Evolutionary conservation across 2,329 filamentous ascomycete species (phyloP), one percentile per base, ranked within the genome.

Genomic region (Colletotrichum viniferum): DNA sequence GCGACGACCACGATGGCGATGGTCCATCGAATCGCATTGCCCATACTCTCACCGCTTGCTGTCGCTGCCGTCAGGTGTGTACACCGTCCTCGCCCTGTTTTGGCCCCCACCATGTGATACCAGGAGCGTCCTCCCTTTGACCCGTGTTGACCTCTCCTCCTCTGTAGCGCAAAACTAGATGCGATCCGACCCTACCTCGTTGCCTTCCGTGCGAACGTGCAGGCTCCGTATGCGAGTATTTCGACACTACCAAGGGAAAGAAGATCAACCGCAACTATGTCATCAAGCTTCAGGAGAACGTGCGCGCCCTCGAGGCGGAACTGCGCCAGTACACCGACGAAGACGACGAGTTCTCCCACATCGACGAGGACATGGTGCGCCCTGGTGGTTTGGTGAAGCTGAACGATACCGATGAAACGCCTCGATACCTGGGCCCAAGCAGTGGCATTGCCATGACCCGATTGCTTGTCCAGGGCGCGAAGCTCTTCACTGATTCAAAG

Each of bases 361-460:
- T 93, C 81, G 91, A 92, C 26, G 96, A 98, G 83, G 92, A 97
- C 79, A 94, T 98, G 84, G 92, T 98, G 79, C 94, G 96, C 26
- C 94, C 95, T 1, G 95, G 95, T 26, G 96, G 96, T 30, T 91
- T 96, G 78, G 95, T 98, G 79, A 94, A 93, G 58, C 91, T 98
- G 68, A 93, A 94, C 80, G 95, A 96, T 80, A 93, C 93, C 71
- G 95, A 98, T 82, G 96, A 98, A 84, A 93, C 91, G 2, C 93
- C 95, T 18, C 94, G 96, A 77, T 98, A 97, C 82, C 88, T 99
- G 4, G 97, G 97, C 0, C 95, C 97, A 4, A 98, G 96, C 64
- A 98, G 96, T 83, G 97, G 96, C 75, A 98, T 98, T 80, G 95
- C 96, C 81, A 98, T 98, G 87, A 98, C 96, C 14, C 92, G 96